These are phyloP conservation scores for Diaporthe humulicola DNA, from an alignment of 2,329 filamentous ascomycete species.

Conservation along the genomic window DNA sequence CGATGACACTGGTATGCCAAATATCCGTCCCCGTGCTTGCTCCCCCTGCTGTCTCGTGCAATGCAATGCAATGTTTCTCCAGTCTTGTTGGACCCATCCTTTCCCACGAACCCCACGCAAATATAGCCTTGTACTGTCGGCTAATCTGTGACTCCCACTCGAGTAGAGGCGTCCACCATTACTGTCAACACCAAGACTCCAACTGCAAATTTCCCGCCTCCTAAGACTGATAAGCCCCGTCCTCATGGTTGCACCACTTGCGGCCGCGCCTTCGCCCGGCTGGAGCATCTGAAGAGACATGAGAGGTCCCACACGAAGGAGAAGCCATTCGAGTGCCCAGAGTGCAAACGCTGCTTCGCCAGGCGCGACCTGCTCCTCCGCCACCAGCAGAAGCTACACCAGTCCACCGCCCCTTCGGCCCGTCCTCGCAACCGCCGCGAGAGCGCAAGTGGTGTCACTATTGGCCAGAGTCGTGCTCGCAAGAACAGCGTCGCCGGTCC, in stretches of 20 bases:
- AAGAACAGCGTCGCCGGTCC: slow-evolving; percentile 88
- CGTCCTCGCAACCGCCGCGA: slow-evolving; percentile 90
- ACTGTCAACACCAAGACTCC: slow-evolving; percentile 62
- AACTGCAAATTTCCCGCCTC: slow-evolving; percentile 74
- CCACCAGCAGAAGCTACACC: slow-evolving; percentile 98
- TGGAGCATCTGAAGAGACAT: slow-evolving; percentile 97
- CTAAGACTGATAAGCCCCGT: slow-evolving; percentile 97
- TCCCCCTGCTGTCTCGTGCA: neutral
- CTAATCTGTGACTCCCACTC: slow-evolving; percentile 30
- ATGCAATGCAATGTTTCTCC: slow-evolving; percentile 3
- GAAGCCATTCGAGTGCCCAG: slow-evolving; percentile 97
- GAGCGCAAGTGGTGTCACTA: slow-evolving; percentile 79
- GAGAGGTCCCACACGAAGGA: slow-evolving; percentile 99
- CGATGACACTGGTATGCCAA: slow-evolving; percentile 41
- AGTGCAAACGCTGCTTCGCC: slow-evolving; percentile 95
- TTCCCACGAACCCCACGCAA: neutral
- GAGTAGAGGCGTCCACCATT: slow-evolving; percentile 59
- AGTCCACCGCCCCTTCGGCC: slow-evolving; percentile 89
- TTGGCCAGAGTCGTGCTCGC: slow-evolving; percentile 80
- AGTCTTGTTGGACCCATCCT: neutral
- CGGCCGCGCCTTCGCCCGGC: slow-evolving; percentile 89
- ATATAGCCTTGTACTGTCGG: neutral
- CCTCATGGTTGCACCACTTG: slow-evolving; percentile 96
- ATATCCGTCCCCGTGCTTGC: slow-evolving; percentile 13
- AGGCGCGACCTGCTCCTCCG: slow-evolving; percentile 90